phyloP scores from a whole-genome alignment of 129 eudicot species.

The Chrysanthemum makinoi region DNA sequence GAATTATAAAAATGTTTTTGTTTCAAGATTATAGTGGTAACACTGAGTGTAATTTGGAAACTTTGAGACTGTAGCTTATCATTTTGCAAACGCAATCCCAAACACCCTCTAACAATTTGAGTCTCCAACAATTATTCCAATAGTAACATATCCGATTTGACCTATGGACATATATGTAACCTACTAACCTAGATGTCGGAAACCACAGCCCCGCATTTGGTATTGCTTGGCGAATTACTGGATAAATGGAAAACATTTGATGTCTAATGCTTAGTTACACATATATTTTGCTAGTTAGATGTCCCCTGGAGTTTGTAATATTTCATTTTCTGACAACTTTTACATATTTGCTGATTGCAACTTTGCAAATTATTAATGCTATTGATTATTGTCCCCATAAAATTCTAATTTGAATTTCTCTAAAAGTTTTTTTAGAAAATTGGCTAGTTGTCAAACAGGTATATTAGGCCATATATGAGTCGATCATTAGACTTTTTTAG shows the following conservation, averaged over 20 bases:
- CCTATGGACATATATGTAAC: not conserved
- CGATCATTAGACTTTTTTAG: not conserved
- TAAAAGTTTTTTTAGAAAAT: not conserved
- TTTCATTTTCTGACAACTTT: not conserved
- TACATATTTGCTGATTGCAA: not conserved
- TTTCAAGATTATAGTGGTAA: constrained; percentile 5
- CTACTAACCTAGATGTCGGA: not conserved
- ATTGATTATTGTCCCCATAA: not conserved
- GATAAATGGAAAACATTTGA: not conserved
- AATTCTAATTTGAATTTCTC: not conserved
- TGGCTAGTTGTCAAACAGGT: not conserved
- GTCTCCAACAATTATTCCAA: too few relatives aligned
- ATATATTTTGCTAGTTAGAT: not conserved
- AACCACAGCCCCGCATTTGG: not conserved
- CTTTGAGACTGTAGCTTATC: constrained; percentile 13
- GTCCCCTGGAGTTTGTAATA: too few relatives aligned
- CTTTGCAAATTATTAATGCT: not conserved
- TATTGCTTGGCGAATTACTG: not conserved
- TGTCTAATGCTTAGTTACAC: not conserved
- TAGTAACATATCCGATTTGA: too few relatives aligned
- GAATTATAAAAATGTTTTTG: not conserved
- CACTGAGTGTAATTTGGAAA: constrained; percentile 3
- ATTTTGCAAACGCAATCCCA: too few relatives aligned
- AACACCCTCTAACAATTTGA: too few relatives aligned
- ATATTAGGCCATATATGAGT: not conserved